Percentiles rank a stretch among this genome's conserved stretches.
These are phyloP conservation scores for Xylariaceae sp. DNA, from an alignment of 2,329 filamentous ascomycete genomes.

Conservation along the genomic window DNA sequence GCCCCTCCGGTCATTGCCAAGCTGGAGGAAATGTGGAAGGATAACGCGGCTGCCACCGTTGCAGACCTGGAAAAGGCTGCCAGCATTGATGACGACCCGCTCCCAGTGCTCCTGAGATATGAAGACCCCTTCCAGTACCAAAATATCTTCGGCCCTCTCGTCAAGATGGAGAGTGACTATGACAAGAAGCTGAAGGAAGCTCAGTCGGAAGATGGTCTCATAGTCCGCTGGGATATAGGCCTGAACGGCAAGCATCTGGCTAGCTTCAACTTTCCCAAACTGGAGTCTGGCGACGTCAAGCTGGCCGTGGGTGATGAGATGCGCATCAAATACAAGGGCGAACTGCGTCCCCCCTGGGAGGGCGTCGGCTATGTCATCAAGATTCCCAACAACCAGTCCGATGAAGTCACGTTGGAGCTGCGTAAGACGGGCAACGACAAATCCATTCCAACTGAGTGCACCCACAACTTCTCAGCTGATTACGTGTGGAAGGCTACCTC, in stretches of 20 bases:
- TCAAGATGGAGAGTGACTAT: slow-evolving; percentile 99
- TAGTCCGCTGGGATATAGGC: slow-evolving; percentile 90
- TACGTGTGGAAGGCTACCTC: slow-evolving; percentile 99
- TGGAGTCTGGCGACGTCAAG: slow-evolving; percentile 96
- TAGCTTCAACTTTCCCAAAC: slow-evolving; percentile 91
- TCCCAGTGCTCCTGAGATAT: slow-evolving; percentile 85
- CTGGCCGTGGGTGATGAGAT: slow-evolving; percentile 97
- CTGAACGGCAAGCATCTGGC: slow-evolving; percentile 96
- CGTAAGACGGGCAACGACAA: slow-evolving; percentile 95
- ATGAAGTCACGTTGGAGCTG: slow-evolving; percentile 92
- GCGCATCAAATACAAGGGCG: slow-evolving; percentile 93
- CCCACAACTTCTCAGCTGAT: slow-evolving; percentile 95
- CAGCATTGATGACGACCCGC: slow-evolving; percentile 89
- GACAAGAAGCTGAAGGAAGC: slow-evolving; percentile 98
- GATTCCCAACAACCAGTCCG: slow-evolving; percentile 97
- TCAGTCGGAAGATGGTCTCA: slow-evolving; percentile 90
- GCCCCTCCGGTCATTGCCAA: slow-evolving; percentile 93
- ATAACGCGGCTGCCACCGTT: slow-evolving; percentile 81
- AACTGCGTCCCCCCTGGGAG: slow-evolving; percentile 87
- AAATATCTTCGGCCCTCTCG: slow-evolving; percentile 94
- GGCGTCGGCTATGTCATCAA: slow-evolving; percentile 98
- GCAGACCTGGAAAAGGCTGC: slow-evolving; percentile 86
- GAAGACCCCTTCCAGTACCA: slow-evolving; percentile 98
- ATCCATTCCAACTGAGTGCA: slow-evolving; percentile 89
- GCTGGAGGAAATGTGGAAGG: slow-evolving; percentile 97